These are phyloP conservation scores for Geoglossum cookeanum DNA, from an alignment of 2,329 filamentous ascomycete species.

Conservation along the genomic window DNA sequence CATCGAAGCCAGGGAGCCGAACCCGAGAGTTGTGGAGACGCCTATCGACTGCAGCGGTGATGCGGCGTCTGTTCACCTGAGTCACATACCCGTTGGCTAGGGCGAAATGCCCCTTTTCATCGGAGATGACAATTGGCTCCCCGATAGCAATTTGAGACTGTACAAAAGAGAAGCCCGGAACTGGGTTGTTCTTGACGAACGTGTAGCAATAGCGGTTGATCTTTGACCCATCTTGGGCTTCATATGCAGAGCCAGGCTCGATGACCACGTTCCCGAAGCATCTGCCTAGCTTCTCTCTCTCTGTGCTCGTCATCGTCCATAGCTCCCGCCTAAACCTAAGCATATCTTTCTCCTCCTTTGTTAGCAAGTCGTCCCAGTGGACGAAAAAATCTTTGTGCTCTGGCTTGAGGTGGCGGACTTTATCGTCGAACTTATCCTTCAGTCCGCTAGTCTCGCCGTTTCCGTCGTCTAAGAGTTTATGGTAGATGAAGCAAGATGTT, in stretches of 20 bases:
- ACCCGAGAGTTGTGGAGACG: conserved; percentile 72
- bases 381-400: conserved; percentile 67
- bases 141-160: conserved; percentile 77
- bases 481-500: conserved; percentile 78
- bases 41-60: conserved; percentile 80
- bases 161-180: conserved; percentile 57
- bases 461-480: conserved; percentile 74
- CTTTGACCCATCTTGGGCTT: conserved; percentile 51
- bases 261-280: conserved; percentile 83
- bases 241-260: conserved; percentile 52
- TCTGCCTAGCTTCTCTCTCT: conserved; percentile 72
- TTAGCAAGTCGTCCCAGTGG: conserved; percentile 86
- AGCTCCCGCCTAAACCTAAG: conserved; percentile 75
- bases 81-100: conserved; percentile 83
- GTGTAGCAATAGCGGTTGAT: conserved; percentile 86
- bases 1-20: conserved; percentile 56
- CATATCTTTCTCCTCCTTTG: conserved; percentile 82
- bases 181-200: conserved; percentile 50
- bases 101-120: conserved; percentile 87
- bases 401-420: conserved; percentile 58
- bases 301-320: conserved; percentile 85
- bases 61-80: conserved; percentile 51
- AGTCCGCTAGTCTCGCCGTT: conserved; percentile 65
- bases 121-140: conserved; percentile 90
- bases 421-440: conserved; percentile 58